phyloP scores from a whole-genome alignment of 768 basidiomycete species.

The Amanita rimosa region DNA sequence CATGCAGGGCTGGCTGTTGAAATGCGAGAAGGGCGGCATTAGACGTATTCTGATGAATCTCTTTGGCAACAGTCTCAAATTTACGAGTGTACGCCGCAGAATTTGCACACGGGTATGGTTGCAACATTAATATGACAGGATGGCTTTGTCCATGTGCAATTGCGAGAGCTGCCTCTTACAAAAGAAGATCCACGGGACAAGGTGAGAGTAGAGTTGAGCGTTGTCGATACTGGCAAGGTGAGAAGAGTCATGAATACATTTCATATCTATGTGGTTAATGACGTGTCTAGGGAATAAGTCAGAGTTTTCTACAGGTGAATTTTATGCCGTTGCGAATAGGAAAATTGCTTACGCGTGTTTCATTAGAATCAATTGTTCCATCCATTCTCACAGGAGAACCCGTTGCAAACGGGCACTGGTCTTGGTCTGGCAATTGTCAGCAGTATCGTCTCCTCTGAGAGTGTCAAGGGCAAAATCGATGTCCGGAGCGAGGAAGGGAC shows the following conservation, averaged over 20 bases:
- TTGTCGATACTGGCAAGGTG: constrained; percentile 86
- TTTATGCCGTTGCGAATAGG: neutral
- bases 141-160: constrained; percentile 78
- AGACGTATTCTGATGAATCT: constrained; percentile 90
- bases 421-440: constrained; percentile 93
- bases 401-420: constrained; percentile 85
- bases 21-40: constrained; percentile 88
- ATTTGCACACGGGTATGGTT: neutral
- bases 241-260: constrained; percentile 3
- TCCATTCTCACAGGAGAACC: constrained; percentile 95
- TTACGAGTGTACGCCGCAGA: constrained; percentile 53
- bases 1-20: constrained; percentile 70
- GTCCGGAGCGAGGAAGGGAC: constrained; percentile 86
- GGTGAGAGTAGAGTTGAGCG: constrained; percentile 72
- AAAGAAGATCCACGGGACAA: constrained; percentile 43
- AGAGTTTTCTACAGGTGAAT: constrained; percentile 77
- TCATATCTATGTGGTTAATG: neutral
- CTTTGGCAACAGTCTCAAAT: constrained; percentile 90
- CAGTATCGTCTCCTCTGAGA: constrained; percentile 79
- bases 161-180: constrained; percentile 59
- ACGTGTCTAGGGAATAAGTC: constrained; percentile 65
- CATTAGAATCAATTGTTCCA: constrained; percentile 89
- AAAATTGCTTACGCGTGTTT: neutral
- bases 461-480: constrained; percentile 84
- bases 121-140: constrained; percentile 29